Evolutionary conservation across 352 stramenopile species (phyloP), one percentile per base, ranked within the genome.

Genomic region (Pythium scleroteichum): DNA sequence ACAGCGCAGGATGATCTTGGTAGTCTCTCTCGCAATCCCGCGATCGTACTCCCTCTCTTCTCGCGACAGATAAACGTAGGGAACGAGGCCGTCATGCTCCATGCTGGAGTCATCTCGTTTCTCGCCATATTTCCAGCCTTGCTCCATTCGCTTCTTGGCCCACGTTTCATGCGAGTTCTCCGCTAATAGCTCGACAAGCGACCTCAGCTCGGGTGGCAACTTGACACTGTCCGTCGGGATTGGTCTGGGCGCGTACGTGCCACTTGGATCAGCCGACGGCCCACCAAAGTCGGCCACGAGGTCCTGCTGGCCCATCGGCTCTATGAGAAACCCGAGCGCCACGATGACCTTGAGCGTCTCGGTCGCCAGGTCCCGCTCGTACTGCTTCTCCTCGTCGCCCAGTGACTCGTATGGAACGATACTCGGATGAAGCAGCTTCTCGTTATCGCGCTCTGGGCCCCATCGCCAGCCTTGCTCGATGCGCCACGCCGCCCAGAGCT

Each of bases 161-260:
- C 83, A 93, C 51, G 90, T 78, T 54, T 93, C 83, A 63, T 93
- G 83, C 0, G 81, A 91, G 52, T 93, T 90, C 61, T 93, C 79
- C 19, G 83, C 71, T 3, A 90, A 55, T 51, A 93, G 65, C 52
- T 93, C 83, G 42, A 93, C 86, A 24, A 90, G 75, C 12, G 79
- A 85, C 16, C 72, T 68, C 39, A 93, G 65, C 26, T 90, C 75
- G 0, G 69, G 59, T 6, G 79, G 73, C 3, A 93, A 71, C 52
- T 82, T 82, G 1, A 90, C 71, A 27, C 75, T 68, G 45, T 89
- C 78, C 10, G 80, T 90, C 23, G 71, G 71, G 38, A 92, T 88
- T 17, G 80, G 80, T 53, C 73, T 70, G 10, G 81, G 81, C 38
- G 66, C 62, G 57, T 93, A 93, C 19, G 80, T 91, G 14, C 71